Evolutionary conservation across 2,329 filamentous ascomycete species (phyloP), one percentile per base, ranked within the genome.

Genomic region (Trichoderma polysporum): DNA sequence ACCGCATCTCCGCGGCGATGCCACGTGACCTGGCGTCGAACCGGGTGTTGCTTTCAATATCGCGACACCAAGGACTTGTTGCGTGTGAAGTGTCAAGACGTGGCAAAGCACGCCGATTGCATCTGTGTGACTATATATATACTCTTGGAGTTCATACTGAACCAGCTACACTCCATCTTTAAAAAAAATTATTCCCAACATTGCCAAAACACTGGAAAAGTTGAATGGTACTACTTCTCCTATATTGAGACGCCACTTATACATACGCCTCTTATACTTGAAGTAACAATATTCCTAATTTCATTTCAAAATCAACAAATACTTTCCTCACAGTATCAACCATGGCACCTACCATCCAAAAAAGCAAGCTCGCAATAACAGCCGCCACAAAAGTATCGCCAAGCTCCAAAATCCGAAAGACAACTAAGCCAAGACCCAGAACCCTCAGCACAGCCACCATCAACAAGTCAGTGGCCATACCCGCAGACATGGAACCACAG

Each of bases 401-500:
- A 15, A 53, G 25, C 8, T 35, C 62, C 25, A 68, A 62, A 63
- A 35, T 66, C 27, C 52, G 29, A 22, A 59, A 49, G 22, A 39
- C 25, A 2, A 7, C 35, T 8, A 31, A 52, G 12, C 3, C 19
- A 29, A 53, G n/a, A 22, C 19, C 54, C 10, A 39, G 22, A 49
- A n/a, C 27, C 8, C 10, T 22, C 13, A 47, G n/a, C 27, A 27
- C 50, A 19, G 8, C 50, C 10, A 13, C 17, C 19, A 17, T 13
- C 35, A 29, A 7, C 19, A 35, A 35, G 9, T 4, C 47, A 35
- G 25, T 49, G 39, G 25, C 12, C 35, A 9, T 52, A 17, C 54
- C 63, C 47, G n/a, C 15, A 35, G 56, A 68, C n/a, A 68, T 66
- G 61, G 17, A 68, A 74, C 64, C 74, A 1, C 80, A 83, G 67